Evolutionary conservation across 1,284 basidiomycete species (phyloP).

Genomic region (Stygiomarasmius scandens): DNA sequence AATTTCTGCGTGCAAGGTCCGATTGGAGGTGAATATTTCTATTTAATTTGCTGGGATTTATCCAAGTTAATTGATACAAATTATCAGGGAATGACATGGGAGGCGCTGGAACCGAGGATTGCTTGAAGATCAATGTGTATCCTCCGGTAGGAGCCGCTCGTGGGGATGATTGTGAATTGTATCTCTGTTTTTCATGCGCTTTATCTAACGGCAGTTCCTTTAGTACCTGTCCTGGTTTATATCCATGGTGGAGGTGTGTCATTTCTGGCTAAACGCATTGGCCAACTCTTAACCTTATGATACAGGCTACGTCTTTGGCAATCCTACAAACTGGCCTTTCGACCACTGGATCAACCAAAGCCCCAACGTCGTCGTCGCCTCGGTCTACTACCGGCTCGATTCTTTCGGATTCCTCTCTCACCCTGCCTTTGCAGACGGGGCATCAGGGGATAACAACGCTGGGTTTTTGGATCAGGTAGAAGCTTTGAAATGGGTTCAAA

Average conservation of each 20-base stretch:
- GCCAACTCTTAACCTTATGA: conserved; percentile 5
- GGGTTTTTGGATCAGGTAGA: conserved; percentile 64
- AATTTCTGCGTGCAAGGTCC: conserved; percentile 61
- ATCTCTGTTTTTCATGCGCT: background rate
- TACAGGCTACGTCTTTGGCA: conserved; percentile 54
- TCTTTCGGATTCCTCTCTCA: conserved; percentile 55
- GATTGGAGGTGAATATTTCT: conserved; percentile 41
- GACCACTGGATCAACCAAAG: conserved; percentile 54
- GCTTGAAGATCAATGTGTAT: conserved; percentile 57
- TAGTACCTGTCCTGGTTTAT: conserved; percentile 53
- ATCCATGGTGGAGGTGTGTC: conserved; percentile 62
- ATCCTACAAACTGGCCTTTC: conserved; percentile 57
- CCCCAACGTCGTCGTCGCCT: conserved; percentile 53
- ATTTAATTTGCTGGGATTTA: background rate
- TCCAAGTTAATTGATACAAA: background rate
- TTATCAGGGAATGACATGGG: background rate
- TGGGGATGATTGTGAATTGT: conserved; percentile 40
- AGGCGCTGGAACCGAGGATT: conserved; percentile 21
- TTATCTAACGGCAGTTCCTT: background rate
- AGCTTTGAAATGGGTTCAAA: conserved; percentile 62
- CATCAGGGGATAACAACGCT: conserved; percentile 55
- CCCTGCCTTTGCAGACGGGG: conserved; percentile 40
- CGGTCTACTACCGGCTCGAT: conserved; percentile 55
- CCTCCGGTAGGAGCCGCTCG: conserved; percentile 43
- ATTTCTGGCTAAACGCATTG: background rate